A percentile compares a stretch with the other conserved stretches of the same genome.
phyloP scores from a whole-genome alignment of 2,329 filamentous ascomycete genomes.

The Ophiostoma montium region DNA sequence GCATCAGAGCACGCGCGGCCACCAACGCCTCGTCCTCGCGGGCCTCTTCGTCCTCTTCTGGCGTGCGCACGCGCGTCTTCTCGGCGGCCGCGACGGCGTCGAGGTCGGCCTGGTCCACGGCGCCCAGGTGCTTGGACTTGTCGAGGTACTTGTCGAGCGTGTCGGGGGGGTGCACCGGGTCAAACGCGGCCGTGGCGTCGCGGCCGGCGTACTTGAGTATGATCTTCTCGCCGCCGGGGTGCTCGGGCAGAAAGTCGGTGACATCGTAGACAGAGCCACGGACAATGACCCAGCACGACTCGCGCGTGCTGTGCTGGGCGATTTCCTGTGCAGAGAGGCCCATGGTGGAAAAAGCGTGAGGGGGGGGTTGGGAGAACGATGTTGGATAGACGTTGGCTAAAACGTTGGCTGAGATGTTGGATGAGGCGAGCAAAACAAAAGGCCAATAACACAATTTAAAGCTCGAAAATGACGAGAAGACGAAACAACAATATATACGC shows the following conservation, averaged over 20 bases:
- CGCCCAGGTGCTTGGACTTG: constrained; percentile 73
- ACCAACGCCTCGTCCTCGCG: constrained; percentile 49
- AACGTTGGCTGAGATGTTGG: background rate
- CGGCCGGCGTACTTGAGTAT: constrained; percentile 95
- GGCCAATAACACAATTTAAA: no score
- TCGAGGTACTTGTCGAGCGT: constrained; percentile 77
- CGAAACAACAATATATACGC: background rate
- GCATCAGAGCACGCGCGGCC: constrained; percentile 61
- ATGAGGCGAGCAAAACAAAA: background rate
- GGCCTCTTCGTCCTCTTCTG: constrained; percentile 46
- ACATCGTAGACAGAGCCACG: constrained; percentile 21
- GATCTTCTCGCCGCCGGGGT: constrained; percentile 80
- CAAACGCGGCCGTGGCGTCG: constrained; percentile 85
- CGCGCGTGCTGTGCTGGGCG: constrained; percentile 19
- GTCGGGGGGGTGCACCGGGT: constrained; percentile 77
- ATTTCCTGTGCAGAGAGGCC: constrained; percentile 20
- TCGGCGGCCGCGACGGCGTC: constrained; percentile 53
- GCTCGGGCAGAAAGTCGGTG: constrained; percentile 42
- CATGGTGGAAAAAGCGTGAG: no score
- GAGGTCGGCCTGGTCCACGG: constrained; percentile 58
- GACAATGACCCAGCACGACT: constrained; percentile 25
- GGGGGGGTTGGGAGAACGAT: background rate
- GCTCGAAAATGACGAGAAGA: no score
- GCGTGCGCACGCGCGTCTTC: constrained; percentile 24
- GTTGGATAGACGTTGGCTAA: background rate